A percentile compares a stretch with the other conserved stretches of the same genome.
These are phyloP conservation scores for Cadophora sp. DNA, from an alignment of 2,329 filamentous ascomycete species.

Conservation along the genomic window DNA sequence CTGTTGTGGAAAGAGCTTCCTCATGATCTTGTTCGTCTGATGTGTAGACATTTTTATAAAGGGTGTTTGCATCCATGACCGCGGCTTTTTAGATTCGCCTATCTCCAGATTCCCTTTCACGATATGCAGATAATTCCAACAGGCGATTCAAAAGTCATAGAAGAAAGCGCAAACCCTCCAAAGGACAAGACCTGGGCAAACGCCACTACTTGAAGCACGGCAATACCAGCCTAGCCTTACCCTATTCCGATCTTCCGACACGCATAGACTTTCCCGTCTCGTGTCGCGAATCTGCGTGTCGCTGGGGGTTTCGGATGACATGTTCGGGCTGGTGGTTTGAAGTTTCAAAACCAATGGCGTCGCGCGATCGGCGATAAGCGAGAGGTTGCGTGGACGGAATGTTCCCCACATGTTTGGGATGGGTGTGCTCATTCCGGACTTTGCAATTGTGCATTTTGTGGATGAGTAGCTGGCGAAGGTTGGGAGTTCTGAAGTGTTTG, in stretches of 20 bases:
- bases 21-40: background rate
- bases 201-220: background rate
- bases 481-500: too few species aligned
- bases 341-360: constrained; percentile 4
- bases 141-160: too few species aligned
- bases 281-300: background rate
- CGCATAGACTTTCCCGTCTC: background rate
- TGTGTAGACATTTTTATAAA: background rate
- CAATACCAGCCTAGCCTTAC: background rate
- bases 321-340: background rate
- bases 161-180: background rate
- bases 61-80: background rate
- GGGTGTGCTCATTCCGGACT: background rate
- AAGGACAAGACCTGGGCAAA: background rate
- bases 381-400: background rate
- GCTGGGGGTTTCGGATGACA: background rate
- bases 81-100: too few species aligned
- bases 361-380: background rate
- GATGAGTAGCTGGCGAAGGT: too few species aligned
- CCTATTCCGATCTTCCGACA: background rate
- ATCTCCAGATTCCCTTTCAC: too few species aligned
- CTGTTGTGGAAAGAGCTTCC: background rate
- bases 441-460: too few species aligned
- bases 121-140: too few species aligned
- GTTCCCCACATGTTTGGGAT: constrained; percentile 1